Base-by-base conservation (phyloP, 257 asterid genomes). In the Gynochthodes officinalis region DNA sequence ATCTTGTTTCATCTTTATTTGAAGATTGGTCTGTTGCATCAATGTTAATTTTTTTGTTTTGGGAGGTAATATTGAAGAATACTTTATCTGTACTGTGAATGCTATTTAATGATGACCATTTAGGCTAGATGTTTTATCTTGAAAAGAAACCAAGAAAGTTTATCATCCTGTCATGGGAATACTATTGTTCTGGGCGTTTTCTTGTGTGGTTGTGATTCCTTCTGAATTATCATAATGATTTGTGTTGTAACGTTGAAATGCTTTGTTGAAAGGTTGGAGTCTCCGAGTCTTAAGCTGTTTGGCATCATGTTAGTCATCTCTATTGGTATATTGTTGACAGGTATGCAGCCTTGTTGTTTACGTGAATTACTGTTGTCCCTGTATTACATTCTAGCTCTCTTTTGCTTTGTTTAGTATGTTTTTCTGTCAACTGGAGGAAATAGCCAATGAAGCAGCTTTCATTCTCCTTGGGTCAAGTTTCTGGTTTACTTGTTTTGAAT, bases 241-340 rank as follows among this genome's bases (percentile, higher is more conserved):
- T 75, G 60, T 57, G 55, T 46, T 35, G 12, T 78, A 79, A 82
- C 81, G 40, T 35, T 30, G 37, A 40, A 69, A 70, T 66, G 81
- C 18, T 69, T 80, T 82, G 64, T 53, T 63, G 82, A 71, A 76
- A 92, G 99, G 86, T 84, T 95, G 96, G 99, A 95, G 79, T 84
- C 99, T 60, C 99, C 99, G 50, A 95, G 99, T 85, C 68, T 88
- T 67, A 89, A 88, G 90, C 95, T 95, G 79, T 84, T 95, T 30
- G 97, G 96, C 61, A 92, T 95, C 79, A 95, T 95, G 67, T 69
- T 79, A 55, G 74, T 95, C 63, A 95, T 95, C 71, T 95, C 98
- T 21, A 43, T 82, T 73, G 98, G 99, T 68, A 79, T 95, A 82
- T 79, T 92, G 78, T 86, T 95, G 82, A 95, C 99, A 68, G 99